A percentile compares a stretch with the other conserved stretches of the same genome.
These are phyloP conservation scores for Gynostemma pentaphyllum DNA, from an alignment of 306 rosid genomes.

Conservation along the genomic window DNA sequence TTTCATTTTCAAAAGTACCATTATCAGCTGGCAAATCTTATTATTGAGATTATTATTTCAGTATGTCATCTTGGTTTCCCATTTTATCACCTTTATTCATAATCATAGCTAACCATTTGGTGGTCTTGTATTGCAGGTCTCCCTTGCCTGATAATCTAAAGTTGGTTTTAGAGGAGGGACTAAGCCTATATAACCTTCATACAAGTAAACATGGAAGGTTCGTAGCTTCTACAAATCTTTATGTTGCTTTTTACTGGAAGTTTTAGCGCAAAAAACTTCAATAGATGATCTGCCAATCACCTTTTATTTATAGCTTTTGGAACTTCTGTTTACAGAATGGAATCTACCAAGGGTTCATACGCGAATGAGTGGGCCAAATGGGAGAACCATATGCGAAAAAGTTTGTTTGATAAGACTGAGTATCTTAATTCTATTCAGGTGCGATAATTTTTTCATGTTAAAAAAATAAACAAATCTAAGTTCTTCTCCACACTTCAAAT, in stretches of 20 bases:
- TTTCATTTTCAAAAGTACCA: no score
- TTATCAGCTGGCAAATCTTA: neutral
- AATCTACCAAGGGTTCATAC: constrained; percentile 73
- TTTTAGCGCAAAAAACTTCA: constrained; percentile 1
- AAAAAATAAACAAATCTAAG: neutral
- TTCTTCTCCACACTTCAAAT: neutral
- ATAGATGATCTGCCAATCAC: neutral
- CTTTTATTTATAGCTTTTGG: neutral
- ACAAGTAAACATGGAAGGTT: constrained; percentile 68
- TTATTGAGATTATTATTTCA: neutral
- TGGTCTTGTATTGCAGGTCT: constrained; percentile 30
- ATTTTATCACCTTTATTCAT: neutral
- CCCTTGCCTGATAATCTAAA: constrained; percentile 56
- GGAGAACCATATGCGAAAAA: constrained; percentile 68
- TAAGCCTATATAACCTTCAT: constrained; percentile 66
- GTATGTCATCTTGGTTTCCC: neutral
- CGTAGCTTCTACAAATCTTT: constrained; percentile 10
- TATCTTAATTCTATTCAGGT: constrained; percentile 83
- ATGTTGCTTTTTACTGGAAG: neutral
- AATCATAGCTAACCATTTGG: neutral
- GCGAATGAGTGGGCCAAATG: constrained; percentile 68
- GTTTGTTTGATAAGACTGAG: constrained; percentile 47
- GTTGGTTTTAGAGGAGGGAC: constrained; percentile 72
- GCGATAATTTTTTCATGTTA: neutral
- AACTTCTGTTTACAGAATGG: constrained; percentile 37